Evolutionary conservation across 2,329 filamentous ascomycete genomes (phyloP), one percentile per base, ranked within the genome.

Genomic region (Verticillium tricorpus): DNA sequence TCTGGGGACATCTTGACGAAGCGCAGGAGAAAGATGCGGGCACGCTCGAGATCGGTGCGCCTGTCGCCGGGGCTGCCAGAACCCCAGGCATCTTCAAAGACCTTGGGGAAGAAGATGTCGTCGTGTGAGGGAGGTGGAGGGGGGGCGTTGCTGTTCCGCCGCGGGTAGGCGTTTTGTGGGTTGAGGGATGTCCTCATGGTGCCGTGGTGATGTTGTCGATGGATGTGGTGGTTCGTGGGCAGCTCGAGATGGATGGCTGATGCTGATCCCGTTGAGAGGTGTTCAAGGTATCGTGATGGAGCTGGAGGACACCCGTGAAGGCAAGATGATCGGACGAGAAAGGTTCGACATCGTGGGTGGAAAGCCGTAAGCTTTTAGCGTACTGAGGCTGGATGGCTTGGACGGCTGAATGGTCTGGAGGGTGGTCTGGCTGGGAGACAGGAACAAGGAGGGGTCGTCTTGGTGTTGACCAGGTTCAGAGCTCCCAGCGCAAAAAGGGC

Each of bases 71-170:
- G 64, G 35, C 17, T 40, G 35, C 35, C 56, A 11, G 56, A 40
- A 35, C 70, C 71, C 72, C 72, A 74, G 1, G 72, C 72, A 32
- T 73, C 68, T 61, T 74, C 70, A 58, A 72, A 74, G 12, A 72
- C 67, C 22, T 67, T 68, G 40, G 72, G 71, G 57, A 74, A 74
- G 54, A 70, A 34, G 45, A 74, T 72, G 17, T 67, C 64, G 50
- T 70, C 56, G 58, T 52, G 52, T 14, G 45, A 50, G 9, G 19
- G 19, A 9, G 45, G 19, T 6, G n/a, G 17, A 22, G n/a, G 45
- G 9, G 17, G n/a, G 19, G 45, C 45, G 19, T 22, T 50, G 19
- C 45, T 25, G 19, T 19, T 11, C 2, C 45, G 45, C 45, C 45
- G 45, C 14, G 45, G 45, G 7, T 14, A 8, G 22, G 5, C 19